phyloP scores from a whole-genome alignment of 2,329 filamentous ascomycete species.

The Verticillium klebahnii region DNA sequence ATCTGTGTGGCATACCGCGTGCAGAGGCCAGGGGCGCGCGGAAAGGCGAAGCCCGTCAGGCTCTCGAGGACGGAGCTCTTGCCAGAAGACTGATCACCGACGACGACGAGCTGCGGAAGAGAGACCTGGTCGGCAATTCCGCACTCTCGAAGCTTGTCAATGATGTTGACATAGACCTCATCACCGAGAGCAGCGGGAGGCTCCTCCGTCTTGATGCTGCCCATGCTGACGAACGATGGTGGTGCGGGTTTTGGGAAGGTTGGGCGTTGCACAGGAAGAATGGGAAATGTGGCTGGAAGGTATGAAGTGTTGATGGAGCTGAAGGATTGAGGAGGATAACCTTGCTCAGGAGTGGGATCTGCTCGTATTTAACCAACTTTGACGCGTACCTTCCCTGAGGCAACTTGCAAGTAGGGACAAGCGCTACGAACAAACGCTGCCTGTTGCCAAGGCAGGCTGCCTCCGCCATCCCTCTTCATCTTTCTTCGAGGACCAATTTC shows the following conservation, averaged over 20 bases:
- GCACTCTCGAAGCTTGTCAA: slow-evolving; percentile 37
- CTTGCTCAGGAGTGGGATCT: no score
- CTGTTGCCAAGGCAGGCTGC: no score
- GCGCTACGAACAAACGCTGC: no score
- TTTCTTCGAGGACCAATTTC: no score
- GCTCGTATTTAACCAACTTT: no score
- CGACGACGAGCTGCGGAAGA: slow-evolving; percentile 65
- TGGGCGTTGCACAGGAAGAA: no score
- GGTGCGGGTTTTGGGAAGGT: background rate
- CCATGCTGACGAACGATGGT: background rate
- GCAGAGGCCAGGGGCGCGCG: slow-evolving; percentile 37
- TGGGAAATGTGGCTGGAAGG: background rate
- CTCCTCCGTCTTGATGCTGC: background rate
- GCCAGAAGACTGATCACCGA: slow-evolving; percentile 80
- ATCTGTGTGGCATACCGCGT: slow-evolving; percentile 47
- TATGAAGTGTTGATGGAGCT: background rate
- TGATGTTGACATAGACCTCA: slow-evolving; percentile 5
- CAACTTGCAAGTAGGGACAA: no score
- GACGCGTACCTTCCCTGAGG: no score
- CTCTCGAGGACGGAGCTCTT: slow-evolving; percentile 81
- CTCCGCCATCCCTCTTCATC: no score
- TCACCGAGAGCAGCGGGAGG: background rate
- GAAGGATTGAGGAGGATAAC: no score
- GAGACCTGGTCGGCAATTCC: slow-evolving; percentile 29
- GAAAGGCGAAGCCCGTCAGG: slow-evolving; percentile 44